Conservation (phyloP, 768 basidiomycete species). For the Lyophyllum semitale region DNA sequence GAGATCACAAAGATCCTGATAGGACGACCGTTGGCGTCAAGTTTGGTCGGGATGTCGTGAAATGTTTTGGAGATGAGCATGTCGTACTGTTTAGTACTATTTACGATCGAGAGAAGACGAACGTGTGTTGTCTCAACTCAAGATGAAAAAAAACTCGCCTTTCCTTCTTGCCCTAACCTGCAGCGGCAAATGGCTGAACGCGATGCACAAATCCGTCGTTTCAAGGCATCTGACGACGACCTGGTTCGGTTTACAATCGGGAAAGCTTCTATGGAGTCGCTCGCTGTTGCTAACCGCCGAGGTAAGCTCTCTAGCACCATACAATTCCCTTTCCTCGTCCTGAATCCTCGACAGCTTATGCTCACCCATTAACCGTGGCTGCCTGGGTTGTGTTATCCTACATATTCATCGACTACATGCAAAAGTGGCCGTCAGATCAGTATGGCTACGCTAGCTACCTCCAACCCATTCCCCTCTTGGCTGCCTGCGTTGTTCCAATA, state of each 20-base stretch:
- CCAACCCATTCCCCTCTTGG: constrained; percentile 66
- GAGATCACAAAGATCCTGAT: constrained; percentile 85
- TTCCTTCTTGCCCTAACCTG: constrained; percentile 1
- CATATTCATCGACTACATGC: constrained; percentile 57
- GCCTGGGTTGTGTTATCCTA: constrained; percentile 64
- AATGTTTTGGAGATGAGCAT: constrained; percentile 87
- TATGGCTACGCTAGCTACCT: constrained; percentile 53
- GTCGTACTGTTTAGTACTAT: constrained; percentile 5
- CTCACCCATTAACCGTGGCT: constrained; percentile 58
- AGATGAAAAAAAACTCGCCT: constrained; percentile 3
- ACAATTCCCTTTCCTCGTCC: constrained; percentile 1
- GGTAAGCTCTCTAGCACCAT: constrained; percentile 36
- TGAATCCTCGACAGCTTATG: constrained; percentile 41
- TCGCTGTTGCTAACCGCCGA: constrained; percentile 66
- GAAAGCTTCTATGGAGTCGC: constrained; percentile 64
- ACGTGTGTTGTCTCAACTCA: constrained; percentile 1
- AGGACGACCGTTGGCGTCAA: constrained; percentile 57
- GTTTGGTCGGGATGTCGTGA: constrained; percentile 74
- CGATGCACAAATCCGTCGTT: constrained; percentile 55
- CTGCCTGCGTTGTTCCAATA: constrained; percentile 59
- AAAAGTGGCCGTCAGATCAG: constrained; percentile 65
- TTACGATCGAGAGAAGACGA: not conserved
- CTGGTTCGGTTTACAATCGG: constrained; percentile 64
- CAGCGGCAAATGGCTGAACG: constrained; percentile 37
- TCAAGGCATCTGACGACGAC: constrained; percentile 53